Base-by-base conservation (phyloP, 177 flowering plant genomes). In the Vitis hybrid region DNA sequence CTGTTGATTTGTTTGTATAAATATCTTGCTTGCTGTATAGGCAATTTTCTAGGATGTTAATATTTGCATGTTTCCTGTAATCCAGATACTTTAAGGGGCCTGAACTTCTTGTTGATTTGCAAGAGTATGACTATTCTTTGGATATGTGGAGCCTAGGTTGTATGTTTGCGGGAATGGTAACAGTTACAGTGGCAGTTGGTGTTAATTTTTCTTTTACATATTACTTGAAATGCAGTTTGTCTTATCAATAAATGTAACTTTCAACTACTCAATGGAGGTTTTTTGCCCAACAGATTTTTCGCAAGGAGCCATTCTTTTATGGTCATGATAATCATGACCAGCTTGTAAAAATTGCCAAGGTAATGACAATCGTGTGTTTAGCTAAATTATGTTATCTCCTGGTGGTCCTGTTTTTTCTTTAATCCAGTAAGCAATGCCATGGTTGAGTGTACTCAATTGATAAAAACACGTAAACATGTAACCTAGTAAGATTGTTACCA, bases 311-410 rank as follows among this genome's bases (percentile, higher is more conserved):
- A 50, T 91, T 91, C 81, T 91, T 91, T 78, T 89, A 87, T 78
- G 95, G 93, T 18, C 91, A 83, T 81, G 91, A 88, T 78, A 90
- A 90, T 72, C 88, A 88, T 60, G 94, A 90, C 65, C 94, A 90
- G 80, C 92, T 89, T 73, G 96, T 88, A 49, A 91, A 91, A 82
- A 91, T 87, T 73, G 92, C 91, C 15, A 85, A 84, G 90, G 92
- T 88, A 76, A 70, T 78, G 32, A 6, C 56, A 52, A 7, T 68
- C 15, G 60, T 40, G 35, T 64, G 6, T 49, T 11, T 17, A 19
- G 59, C 60, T 58, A 50, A 62, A 56, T 8, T 40, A 40, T 35
- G 30, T 67, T 40, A 46, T 56, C n/a, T 19, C 11, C 1, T 13
- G 48, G 11, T 62, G 51, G 17, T 40, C 49, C 27, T 32, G 17